Conservation (phyloP, 768 basidiomycete species). For the Pholiota conissans region DNA sequence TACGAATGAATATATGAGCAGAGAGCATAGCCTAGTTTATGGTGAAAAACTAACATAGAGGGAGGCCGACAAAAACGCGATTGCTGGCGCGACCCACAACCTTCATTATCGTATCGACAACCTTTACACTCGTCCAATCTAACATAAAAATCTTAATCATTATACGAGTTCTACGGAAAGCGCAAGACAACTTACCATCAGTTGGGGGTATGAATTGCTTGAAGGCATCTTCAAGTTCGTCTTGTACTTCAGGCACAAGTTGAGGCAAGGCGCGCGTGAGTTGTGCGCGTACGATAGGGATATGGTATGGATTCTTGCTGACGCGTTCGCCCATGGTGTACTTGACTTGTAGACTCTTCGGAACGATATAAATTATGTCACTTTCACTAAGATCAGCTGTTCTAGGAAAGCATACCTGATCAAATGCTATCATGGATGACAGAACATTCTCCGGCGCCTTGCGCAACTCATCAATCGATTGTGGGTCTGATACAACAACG, state of each 20-base stretch:
- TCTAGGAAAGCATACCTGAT: slow-evolving; percentile 21
- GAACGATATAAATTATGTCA: not conserved
- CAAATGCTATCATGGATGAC: slow-evolving; percentile 26
- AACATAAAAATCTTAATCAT: not conserved
- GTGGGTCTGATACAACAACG: slow-evolving; percentile 36
- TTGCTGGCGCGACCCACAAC: slow-evolving; percentile 38
- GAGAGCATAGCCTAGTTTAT: not conserved
- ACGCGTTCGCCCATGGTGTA: slow-evolving; percentile 34
- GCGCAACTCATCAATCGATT: slow-evolving; percentile 51
- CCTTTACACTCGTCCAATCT: slow-evolving; percentile 37
- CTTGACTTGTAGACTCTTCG: not conserved
- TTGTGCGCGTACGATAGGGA: slow-evolving; percentile 31
- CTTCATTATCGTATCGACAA: slow-evolving; percentile 26
- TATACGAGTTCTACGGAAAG: not conserved
- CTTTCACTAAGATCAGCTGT: too few species aligned
- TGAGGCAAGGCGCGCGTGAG: slow-evolving; percentile 36
- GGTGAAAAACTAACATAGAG: slow-evolving; percentile 35
- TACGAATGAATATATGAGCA: not conserved
- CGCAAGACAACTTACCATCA: not conserved
- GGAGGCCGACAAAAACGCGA: slow-evolving; percentile 44
- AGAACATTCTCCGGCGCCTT: slow-evolving; percentile 31
- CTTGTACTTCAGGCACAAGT: slow-evolving; percentile 37
- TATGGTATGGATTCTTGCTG: slow-evolving; percentile 34
- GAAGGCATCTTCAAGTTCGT: slow-evolving; percentile 47
- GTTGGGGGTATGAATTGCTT: slow-evolving; percentile 36